Percentiles rank a stretch among this genome's conserved stretches.
phyloP scores from a whole-genome alignment of 371 early-diverging fungal genomes.

The Batkoa obscura region DNA sequence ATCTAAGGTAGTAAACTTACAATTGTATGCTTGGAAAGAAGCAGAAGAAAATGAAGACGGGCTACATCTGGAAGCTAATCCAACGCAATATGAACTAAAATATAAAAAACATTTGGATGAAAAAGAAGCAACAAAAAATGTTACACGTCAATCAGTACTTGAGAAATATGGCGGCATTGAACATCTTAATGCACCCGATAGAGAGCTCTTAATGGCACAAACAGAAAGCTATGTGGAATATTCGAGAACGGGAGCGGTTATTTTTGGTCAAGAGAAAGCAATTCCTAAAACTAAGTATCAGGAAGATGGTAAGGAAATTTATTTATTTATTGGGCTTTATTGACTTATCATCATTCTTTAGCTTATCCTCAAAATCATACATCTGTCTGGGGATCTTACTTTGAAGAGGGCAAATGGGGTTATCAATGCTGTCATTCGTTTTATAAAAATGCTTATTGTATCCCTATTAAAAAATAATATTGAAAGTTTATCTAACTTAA shows the following conservation, averaged over 20 bases:
- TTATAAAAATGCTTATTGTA: constrained; percentile 53
- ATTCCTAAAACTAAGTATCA: constrained; percentile 66
- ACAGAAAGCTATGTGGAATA: constrained; percentile 91
- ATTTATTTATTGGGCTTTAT: constrained; percentile 1
- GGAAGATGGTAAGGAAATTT: constrained; percentile 54
- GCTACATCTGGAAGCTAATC: constrained; percentile 83
- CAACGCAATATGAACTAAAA: constrained; percentile 78
- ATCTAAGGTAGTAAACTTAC: constrained; percentile 56
- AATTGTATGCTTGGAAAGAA: constrained; percentile 86
- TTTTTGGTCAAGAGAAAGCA: constrained; percentile 65
- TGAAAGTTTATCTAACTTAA: too few species aligned
- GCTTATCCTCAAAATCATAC: constrained; percentile 66
- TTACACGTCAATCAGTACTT: constrained; percentile 52
- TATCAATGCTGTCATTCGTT: constrained; percentile 80
- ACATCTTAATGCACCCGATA: constrained; percentile 72
- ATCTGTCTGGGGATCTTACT: constrained; percentile 85
- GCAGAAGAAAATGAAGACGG: constrained; percentile 53
- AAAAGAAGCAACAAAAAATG: constrained; percentile 53
- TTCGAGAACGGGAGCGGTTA: constrained; percentile 74
- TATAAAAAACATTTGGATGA: constrained; percentile 70
- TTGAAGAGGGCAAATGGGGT: constrained; percentile 91
- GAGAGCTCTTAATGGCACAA: constrained; percentile 70
- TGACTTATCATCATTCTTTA: constrained; percentile 10
- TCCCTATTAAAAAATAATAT: neutral
- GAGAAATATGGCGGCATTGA: constrained; percentile 88